These are phyloP conservation scores for Hippophae tibetana DNA, from an alignment of 306 rosid genomes.

Conservation along the genomic window DNA sequence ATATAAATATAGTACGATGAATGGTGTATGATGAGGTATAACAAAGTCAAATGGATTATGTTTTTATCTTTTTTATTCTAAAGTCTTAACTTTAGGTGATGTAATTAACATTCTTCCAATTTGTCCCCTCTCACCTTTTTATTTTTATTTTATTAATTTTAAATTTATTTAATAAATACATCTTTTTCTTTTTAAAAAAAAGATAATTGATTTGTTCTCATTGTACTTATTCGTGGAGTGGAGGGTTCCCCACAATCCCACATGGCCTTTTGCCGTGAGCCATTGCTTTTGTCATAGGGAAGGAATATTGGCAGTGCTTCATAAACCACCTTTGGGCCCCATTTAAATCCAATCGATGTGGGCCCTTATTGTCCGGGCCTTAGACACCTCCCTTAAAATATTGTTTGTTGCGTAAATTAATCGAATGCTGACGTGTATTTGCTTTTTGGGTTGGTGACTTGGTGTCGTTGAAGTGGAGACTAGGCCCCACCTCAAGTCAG, in stretches of 20 bases:
- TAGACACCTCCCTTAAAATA: background rate
- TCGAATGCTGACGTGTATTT: slow-evolving; percentile 54
- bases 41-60: slow-evolving; percentile 74
- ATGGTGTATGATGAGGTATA: slow-evolving; percentile 58
- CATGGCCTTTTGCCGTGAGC: slow-evolving; percentile 51
- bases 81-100: slow-evolving; percentile 70
- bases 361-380: slow-evolving; percentile 58
- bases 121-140: slow-evolving; percentile 61
- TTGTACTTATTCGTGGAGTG: slow-evolving; percentile 27
- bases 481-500: slow-evolving; percentile 51
- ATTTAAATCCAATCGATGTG: slow-evolving; percentile 54
- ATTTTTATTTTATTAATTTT: background rate
- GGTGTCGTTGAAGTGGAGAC: slow-evolving; percentile 67
- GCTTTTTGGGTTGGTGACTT: slow-evolving; percentile 34
- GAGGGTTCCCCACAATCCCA: slow-evolving; percentile 27
- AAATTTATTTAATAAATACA: slow-evolving; percentile 20
- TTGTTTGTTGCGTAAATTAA: slow-evolving; percentile 59
- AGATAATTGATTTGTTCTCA: slow-evolving; percentile 13
- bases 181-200: slow-evolving; percentile 17
- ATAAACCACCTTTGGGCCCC: slow-evolving; percentile 51
- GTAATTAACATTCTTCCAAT: slow-evolving; percentile 97
- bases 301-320: slow-evolving; percentile 55
- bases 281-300: slow-evolving; percentile 69
- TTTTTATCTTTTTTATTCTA: slow-evolving; percentile 9
- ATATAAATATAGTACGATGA: slow-evolving; percentile 39